Evolutionary conservation across 257 asterid species (phyloP).

Genomic region (Solanum medicagineum): DNA sequence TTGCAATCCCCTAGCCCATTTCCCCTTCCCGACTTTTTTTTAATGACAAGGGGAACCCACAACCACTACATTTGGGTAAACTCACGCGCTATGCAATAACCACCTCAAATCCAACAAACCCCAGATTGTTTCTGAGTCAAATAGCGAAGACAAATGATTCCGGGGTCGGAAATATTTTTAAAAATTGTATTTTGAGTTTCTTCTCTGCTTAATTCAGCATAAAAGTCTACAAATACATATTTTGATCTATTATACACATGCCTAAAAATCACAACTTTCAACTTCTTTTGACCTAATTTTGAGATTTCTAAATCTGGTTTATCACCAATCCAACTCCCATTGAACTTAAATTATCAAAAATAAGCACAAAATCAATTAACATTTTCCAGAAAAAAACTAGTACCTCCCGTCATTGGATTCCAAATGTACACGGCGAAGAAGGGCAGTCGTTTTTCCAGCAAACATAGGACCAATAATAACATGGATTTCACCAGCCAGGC

Average conservation of each 20-base stretch:
- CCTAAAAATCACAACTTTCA: background rate
- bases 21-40: background rate
- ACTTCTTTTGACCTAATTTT: background rate
- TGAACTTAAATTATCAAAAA: background rate
- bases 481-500: conserved; percentile 53
- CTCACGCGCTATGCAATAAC: no score
- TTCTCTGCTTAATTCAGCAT: background rate
- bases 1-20: background rate
- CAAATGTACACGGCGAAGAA: conserved; percentile 42
- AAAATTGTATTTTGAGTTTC: background rate
- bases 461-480: conserved; percentile 89
- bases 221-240: background rate
- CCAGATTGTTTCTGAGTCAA: background rate
- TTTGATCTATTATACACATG: no score
- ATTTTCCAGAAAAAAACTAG: background rate
- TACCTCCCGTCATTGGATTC: conserved; percentile 44
- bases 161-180: background rate
- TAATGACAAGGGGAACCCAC: no score
- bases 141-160: background rate
- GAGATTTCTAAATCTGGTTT: background rate
- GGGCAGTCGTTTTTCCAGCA: conserved; percentile 81
- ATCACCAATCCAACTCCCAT: background rate
- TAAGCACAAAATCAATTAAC: background rate
- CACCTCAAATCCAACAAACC: background rate
- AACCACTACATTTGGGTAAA: no score